These are phyloP conservation scores for Chaetomium olivaceum DNA, from an alignment of 2,329 filamentous ascomycete genomes.

Conservation along the genomic window DNA sequence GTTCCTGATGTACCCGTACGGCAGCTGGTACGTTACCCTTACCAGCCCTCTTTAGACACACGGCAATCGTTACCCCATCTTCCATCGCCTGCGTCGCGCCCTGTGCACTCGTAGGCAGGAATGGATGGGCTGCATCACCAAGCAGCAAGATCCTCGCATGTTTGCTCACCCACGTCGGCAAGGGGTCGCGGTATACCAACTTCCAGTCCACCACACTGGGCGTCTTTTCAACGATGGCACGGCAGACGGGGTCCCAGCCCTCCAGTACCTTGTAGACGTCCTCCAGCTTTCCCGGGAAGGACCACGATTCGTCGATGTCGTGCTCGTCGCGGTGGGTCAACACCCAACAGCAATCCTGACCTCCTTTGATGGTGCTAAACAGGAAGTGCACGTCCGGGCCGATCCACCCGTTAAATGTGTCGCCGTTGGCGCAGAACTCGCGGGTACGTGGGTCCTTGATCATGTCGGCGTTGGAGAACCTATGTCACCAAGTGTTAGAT, in stretches of 20 bases:
- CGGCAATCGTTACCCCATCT: conserved; percentile 50
- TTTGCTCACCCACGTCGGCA: conserved; percentile 52
- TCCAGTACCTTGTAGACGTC: conserved; percentile 54
- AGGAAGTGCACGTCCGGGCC: conserved; percentile 59
- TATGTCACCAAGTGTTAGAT: conserved; percentile 20
- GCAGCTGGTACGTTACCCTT: conserved; percentile 43
- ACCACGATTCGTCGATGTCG: conserved; percentile 58
- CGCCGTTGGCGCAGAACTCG: conserved; percentile 56
- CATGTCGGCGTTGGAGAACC: conserved; percentile 53
- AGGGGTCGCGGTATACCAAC: conserved; percentile 50
- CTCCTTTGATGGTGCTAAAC: conserved; percentile 58
- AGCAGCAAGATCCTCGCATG: conserved; percentile 47
- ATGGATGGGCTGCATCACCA: conserved; percentile 53
- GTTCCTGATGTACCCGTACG: conserved; percentile 47
- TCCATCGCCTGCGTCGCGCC: conserved; percentile 54
- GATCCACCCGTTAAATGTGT: conserved; percentile 61
- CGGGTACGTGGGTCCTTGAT: conserved; percentile 53
- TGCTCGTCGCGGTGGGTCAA: conserved; percentile 56
- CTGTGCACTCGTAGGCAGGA: conserved; percentile 50
- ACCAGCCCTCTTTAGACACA: conserved; percentile 44
- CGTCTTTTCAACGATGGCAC: conserved; percentile 50
- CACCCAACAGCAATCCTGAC: conserved; percentile 59
- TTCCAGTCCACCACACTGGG: conserved; percentile 52
- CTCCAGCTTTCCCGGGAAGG: conserved; percentile 52
- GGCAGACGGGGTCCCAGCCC: conserved; percentile 53